Evolutionary conservation across 768 basidiomycete genomes (phyloP).

Genomic region (Mycena latifolia): DNA sequence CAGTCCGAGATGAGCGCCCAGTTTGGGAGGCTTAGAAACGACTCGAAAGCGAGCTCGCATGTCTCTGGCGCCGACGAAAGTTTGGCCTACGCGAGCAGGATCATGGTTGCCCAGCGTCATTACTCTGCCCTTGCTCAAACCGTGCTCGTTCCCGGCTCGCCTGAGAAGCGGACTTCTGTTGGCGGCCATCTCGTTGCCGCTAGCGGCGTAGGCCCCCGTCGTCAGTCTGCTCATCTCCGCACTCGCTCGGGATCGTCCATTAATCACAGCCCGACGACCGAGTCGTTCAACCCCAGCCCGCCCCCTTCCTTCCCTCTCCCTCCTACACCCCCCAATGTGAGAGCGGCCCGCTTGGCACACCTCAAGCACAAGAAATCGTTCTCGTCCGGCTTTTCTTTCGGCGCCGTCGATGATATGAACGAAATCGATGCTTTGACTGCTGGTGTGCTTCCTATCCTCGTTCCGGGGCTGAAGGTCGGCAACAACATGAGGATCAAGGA

Average conservation of each 20-base stretch:
- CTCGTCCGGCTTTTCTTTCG: constrained; percentile 75
- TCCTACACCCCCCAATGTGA: constrained; percentile 79
- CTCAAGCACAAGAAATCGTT: constrained; percentile 72
- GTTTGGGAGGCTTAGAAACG: constrained; percentile 63
- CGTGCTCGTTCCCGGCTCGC: constrained; percentile 64
- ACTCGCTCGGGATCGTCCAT: constrained; percentile 70
- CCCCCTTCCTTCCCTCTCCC: constrained; percentile 80
- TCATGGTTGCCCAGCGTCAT: constrained; percentile 82
- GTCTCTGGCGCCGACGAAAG: constrained; percentile 64
- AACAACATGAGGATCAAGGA: constrained; percentile 66
- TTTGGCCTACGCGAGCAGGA: constrained; percentile 62
- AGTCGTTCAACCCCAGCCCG: constrained; percentile 56
- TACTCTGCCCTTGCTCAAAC: constrained; percentile 80
- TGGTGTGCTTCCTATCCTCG: constrained; percentile 73
- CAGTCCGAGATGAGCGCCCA: constrained; percentile 69
- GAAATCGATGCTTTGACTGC: constrained; percentile 82
- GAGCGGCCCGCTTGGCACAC: constrained; percentile 66
- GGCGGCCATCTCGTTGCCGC: constrained; percentile 49
- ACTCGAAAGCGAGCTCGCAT: constrained; percentile 70
- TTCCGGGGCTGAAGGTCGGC: constrained; percentile 74
- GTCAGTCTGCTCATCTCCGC: constrained; percentile 65
- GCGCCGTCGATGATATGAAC: constrained; percentile 66
- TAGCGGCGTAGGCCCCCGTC: constrained; percentile 49
- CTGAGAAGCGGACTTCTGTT: constrained; percentile 51
- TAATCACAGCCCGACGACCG: constrained; percentile 50